Evolutionary conservation across 441 rosid species (phyloP).

Genomic region (Populus hybrid): DNA sequence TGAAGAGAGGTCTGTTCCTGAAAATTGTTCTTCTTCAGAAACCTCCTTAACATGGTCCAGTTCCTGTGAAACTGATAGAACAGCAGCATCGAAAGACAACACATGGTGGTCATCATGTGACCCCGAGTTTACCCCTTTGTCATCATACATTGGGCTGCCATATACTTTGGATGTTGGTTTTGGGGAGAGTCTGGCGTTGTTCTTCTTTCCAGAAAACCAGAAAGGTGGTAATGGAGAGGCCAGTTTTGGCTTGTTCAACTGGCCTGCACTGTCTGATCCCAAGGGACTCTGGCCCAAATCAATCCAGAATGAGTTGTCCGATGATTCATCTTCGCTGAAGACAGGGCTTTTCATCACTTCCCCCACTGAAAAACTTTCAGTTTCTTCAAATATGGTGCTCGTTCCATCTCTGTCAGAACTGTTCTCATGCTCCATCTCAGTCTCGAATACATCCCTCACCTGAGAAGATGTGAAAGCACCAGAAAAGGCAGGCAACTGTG

Average conservation of each 20-base stretch:
- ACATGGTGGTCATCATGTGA: constrained; percentile 29
- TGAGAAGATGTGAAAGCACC: constrained; percentile 81
- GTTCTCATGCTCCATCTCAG: constrained; percentile 65
- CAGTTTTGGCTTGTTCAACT: constrained; percentile 40
- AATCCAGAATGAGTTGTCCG: constrained; percentile 77
- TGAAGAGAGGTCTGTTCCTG: constrained; percentile 17
- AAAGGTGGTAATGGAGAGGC: constrained; percentile 63
- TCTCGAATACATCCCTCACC: constrained; percentile 78
- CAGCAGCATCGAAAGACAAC: constrained; percentile 82
- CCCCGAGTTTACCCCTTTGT: constrained; percentile 7
- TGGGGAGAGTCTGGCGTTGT: constrained; percentile 42
- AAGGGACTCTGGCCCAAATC: constrained; percentile 87
- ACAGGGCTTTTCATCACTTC: constrained; percentile 87
- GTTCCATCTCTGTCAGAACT: constrained; percentile 76
- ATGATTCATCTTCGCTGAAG: constrained; percentile 86
- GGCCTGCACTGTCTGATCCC: constrained; percentile 49
- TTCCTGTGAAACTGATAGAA: constrained; percentile 68
- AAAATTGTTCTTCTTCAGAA: constrained; percentile 32
- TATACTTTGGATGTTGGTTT: constrained; percentile 50
- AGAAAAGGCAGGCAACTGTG: constrained; percentile 83
- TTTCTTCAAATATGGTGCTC: constrained; percentile 76
- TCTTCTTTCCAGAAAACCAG: constrained; percentile 54
- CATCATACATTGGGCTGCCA: constrained; percentile 59
- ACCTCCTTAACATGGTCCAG: constrained; percentile 38
- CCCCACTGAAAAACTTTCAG: constrained; percentile 77